Conservation (phyloP, 2,329 filamentous ascomycete genomes). For the Daldinia sp. region DNA sequence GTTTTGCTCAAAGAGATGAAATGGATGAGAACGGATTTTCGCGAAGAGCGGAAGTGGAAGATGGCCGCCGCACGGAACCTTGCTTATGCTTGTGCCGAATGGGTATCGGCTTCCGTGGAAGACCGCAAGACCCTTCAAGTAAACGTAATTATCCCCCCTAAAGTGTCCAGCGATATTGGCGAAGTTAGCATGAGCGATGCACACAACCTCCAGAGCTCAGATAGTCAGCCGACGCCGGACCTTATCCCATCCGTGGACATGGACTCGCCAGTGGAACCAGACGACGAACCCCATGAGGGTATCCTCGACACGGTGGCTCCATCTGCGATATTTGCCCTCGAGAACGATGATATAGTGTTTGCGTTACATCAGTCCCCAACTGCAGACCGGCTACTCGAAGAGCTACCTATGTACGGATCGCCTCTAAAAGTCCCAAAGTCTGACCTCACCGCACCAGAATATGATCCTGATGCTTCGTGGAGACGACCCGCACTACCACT, state of each 20-base stretch:
- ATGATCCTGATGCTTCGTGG: slow-evolving; percentile 76
- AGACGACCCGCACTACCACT: slow-evolving; percentile 80
- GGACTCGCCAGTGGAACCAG: slow-evolving; percentile 61
- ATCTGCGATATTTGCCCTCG: slow-evolving; percentile 83
- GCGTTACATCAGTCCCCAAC: slow-evolving; percentile 76
- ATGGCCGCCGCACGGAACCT: slow-evolving; percentile 79
- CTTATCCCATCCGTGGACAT: slow-evolving; percentile 70
- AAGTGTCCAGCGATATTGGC: slow-evolving; percentile 36
- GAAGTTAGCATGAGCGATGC: slow-evolving; percentile 49
- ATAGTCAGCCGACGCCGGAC: slow-evolving; percentile 70
- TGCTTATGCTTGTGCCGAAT: slow-evolving; percentile 85
- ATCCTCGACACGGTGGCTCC: slow-evolving; percentile 65
- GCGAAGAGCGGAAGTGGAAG: slow-evolving; percentile 95
- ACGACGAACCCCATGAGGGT: slow-evolving; percentile 49
- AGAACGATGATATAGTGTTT: slow-evolving; percentile 83
- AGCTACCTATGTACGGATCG: slow-evolving; percentile 81
- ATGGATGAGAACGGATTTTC: slow-evolving; percentile 97
- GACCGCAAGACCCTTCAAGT: slow-evolving; percentile 75
- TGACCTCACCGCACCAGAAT: slow-evolving; percentile 65
- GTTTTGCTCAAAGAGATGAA: slow-evolving; percentile 89
- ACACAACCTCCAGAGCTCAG: slow-evolving; percentile 44
- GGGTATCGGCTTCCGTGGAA: slow-evolving; percentile 71
- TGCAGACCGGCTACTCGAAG: slow-evolving; percentile 78
- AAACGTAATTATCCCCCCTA: slow-evolving; percentile 59
- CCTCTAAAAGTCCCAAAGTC: slow-evolving; percentile 66